These are phyloP conservation scores for Triticum monococcum DNA, from an alignment of 176 grass and related monocot species.

Conservation along the genomic window DNA sequence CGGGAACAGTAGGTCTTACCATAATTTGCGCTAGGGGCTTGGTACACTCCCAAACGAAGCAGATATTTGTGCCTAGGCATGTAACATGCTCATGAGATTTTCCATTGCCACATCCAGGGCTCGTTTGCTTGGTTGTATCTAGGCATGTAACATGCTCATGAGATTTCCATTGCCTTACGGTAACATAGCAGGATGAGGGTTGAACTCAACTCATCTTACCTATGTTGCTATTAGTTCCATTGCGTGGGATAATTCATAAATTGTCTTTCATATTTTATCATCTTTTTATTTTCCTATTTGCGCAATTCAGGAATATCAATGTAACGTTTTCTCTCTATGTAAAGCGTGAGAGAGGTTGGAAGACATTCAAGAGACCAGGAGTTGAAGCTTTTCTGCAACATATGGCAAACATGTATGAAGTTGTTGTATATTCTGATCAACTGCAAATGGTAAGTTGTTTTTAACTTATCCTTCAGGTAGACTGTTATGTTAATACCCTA, in stretches of 20 bases:
- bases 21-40: background rate
- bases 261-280: background rate
- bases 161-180: background rate
- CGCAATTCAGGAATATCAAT: constrained; percentile 18
- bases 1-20: background rate
- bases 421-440: constrained; percentile 96
- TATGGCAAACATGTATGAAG: constrained; percentile 70
- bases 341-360: constrained; percentile 95
- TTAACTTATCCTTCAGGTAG: constrained; percentile 18
- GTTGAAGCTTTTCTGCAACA: constrained; percentile 91
- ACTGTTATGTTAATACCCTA: constrained; percentile 11
- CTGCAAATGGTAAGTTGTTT: constrained; percentile 59
- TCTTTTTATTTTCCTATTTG: background rate
- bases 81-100: too few species aligned
- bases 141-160: background rate
- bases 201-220: background rate
- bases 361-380: constrained; percentile 93
- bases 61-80: constrained; percentile 5
- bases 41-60: constrained; percentile 3
- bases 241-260: background rate
- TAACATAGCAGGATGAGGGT: background rate
- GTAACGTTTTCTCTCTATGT: constrained; percentile 16
- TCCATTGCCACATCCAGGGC: background rate
- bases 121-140: background rate
- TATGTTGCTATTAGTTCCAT: background rate